Percentiles rank a stretch among this genome's conserved stretches.
These are phyloP conservation scores for Cryphonectria carpinicola DNA, from an alignment of 2,329 filamentous ascomycete genomes.

Conservation along the genomic window DNA sequence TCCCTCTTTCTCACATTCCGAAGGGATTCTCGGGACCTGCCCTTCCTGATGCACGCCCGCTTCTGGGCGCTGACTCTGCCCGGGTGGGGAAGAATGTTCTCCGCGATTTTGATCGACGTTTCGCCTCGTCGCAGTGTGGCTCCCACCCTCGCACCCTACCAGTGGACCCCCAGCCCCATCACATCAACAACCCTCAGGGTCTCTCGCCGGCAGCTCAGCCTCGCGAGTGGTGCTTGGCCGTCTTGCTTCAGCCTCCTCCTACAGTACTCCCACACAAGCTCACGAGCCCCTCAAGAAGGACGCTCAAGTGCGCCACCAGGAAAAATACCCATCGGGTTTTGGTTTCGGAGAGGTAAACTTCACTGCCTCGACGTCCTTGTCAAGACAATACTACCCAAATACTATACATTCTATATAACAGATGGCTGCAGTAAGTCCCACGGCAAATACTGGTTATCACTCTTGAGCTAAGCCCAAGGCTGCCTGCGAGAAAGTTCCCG, in stretches of 20 bases:
- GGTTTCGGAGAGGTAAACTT: neutral
- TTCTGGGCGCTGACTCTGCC: neutral
- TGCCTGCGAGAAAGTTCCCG: neutral
- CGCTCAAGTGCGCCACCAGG: no score
- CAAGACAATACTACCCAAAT: neutral
- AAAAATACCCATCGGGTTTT: neutral
- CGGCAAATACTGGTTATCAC: neutral
- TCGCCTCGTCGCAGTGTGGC: constrained; percentile 23
- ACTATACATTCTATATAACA: neutral
- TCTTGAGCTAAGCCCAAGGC: neutral
- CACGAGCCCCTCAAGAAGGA: neutral
- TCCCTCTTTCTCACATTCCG: neutral
- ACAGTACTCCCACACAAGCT: neutral
- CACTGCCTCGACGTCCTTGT: neutral
- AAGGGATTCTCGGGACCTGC: neutral
- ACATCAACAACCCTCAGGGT: neutral
- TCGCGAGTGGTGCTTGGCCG: neutral
- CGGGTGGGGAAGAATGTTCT: neutral
- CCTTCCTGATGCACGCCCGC: neutral
- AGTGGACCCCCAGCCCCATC: neutral
- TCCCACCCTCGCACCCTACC: neutral
- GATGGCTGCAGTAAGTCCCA: neutral
- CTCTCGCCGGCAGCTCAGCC: neutral
- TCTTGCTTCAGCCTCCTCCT: neutral
- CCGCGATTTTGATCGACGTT: constrained; percentile 26